phyloP scores from a whole-genome alignment of 805 yeast species.

The Saturnispora diversa region DNA sequence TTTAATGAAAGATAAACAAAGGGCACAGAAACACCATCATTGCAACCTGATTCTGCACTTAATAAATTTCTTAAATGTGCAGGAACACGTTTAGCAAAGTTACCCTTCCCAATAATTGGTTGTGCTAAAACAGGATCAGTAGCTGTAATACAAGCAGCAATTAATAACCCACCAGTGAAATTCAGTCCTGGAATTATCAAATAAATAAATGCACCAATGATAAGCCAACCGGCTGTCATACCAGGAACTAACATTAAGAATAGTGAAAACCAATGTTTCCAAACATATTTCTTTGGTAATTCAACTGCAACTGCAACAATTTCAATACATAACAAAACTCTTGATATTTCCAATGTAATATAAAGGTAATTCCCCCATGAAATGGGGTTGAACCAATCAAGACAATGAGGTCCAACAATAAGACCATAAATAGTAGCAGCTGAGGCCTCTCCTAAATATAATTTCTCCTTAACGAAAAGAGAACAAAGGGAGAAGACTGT shows the following conservation, averaged over 20 bases:
- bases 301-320: slow-evolving; percentile 68
- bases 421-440: slow-evolving; percentile 58
- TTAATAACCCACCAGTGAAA: slow-evolving; percentile 49
- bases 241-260: slow-evolving; percentile 54
- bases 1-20: slow-evolving; percentile 54
- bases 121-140: slow-evolving; percentile 72
- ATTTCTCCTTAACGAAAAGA: slow-evolving; percentile 47
- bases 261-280: slow-evolving; percentile 50
- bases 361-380: slow-evolving; percentile 49
- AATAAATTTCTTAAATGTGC: slow-evolving; percentile 53
- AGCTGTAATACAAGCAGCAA: slow-evolving; percentile 67
- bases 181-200: slow-evolving; percentile 48
- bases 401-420: slow-evolving; percentile 51
- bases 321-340: slow-evolving; percentile 63
- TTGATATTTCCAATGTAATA: slow-evolving; percentile 49
- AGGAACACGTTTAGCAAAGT: slow-evolving; percentile 59
- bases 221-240: slow-evolving; percentile 65
- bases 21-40: slow-evolving; percentile 68
- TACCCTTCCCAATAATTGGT: slow-evolving; percentile 67
- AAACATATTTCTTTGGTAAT: slow-evolving; percentile 58
- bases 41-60: slow-evolving; percentile 68
- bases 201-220: slow-evolving; percentile 58
- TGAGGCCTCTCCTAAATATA: slow-evolving; percentile 60
- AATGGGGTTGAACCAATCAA: slow-evolving; percentile 49
- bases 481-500: slow-evolving; percentile 52